Base-by-base conservation (phyloP, 2,329 filamentous ascomycete species). In the Trichoderma koningii region DNA sequence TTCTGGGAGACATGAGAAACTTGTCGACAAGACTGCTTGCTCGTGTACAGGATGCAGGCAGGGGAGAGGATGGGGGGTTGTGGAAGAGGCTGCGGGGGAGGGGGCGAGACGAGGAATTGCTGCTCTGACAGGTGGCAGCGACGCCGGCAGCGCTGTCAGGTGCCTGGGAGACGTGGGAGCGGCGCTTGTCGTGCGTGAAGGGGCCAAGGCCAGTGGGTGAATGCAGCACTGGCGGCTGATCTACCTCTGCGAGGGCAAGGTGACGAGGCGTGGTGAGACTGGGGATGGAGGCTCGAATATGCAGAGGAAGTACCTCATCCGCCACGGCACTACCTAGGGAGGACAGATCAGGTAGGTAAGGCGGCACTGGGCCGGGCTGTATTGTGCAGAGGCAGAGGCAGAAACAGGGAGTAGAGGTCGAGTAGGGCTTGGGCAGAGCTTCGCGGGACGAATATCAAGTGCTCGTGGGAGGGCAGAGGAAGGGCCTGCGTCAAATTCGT, bases 1-100 rank as follows among this genome's bases (percentile, higher is more conserved):
- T 89, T 91, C 93, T 97, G 86, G 88, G 83, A 87, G 91, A 92
- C 93, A 97, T 97, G 88, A 94, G 91, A 89, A 65, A 60, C 52
- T 66, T 55, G 61, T 38, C 47, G 53, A 55, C 34, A 52, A 59
- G 38, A 45, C 28, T 55, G 52, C 42, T 53, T 55, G 48, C 41
- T 63, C 60, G 44, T 50, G 76, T 55, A 48, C 59, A 51, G 63
- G 52, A 28, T 48, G 55, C 59, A 66, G 64, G 75, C 73, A 69
- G 47, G 28, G 59, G 30, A 4, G 12, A 10, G 50, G 71, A 70
- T 67, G 55, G 67, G 61, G 59, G 69, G 68, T 23, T 23, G 21
- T 67, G 61, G 60, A 69, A 70, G 66, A 65, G 51, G 17, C 42
- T 38, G 34, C 34, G 34, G 34, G 45, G 23, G 34, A 47, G 21